Evolutionary conservation across 805 yeast genomes (phyloP), one percentile per base, ranked within the genome.

Genomic region (Monosporozyma unispora): DNA sequence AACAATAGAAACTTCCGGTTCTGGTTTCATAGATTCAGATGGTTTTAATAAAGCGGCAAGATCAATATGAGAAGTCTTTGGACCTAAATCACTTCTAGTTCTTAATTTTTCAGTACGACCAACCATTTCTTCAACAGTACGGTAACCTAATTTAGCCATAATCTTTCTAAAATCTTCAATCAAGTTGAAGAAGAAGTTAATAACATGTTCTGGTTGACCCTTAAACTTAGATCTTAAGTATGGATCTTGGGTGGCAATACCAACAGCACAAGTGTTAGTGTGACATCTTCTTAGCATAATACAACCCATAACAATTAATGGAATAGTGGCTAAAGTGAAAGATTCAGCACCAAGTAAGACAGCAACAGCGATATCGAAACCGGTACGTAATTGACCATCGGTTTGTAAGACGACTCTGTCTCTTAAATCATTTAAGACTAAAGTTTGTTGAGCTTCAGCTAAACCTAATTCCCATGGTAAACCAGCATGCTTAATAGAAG

Each of bases 211-310:
- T 47, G 99, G 99, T 46, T 96, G 90, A 64, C 99, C 99, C 62
- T 79, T 76, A 72, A 91, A 91, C 70, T 91, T 93, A 71, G 80
- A 80, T 71, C 99, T 81, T 58, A 91, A 77, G 57, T 82, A 87
- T 18, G 97, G 97, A 68, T 91, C 98, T 71, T 93, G 99, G 28
- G 99, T 91, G 44, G 99, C 99, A 73, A 91, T 87, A 72, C 99
- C 99, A 46, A 91, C 99, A 27, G 99, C 96, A 71, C 99, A 91
- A 38, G 96, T 80, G 72, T 87, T 87, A 52, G 87, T 74, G 68
- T 91, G 98, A 66, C 97, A 87, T 75, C 85, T 87, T 71, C 96
- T 80, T 86, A 90, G 84, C 87, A 89, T 83, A 66, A 91, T 85
- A 76, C 99, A 91, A 54, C 98, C 98, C 90, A 91, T 80, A 31